Evolutionary conservation across 2,329 filamentous ascomycete species (phyloP).

Genomic region (Piedraia hortae): DNA sequence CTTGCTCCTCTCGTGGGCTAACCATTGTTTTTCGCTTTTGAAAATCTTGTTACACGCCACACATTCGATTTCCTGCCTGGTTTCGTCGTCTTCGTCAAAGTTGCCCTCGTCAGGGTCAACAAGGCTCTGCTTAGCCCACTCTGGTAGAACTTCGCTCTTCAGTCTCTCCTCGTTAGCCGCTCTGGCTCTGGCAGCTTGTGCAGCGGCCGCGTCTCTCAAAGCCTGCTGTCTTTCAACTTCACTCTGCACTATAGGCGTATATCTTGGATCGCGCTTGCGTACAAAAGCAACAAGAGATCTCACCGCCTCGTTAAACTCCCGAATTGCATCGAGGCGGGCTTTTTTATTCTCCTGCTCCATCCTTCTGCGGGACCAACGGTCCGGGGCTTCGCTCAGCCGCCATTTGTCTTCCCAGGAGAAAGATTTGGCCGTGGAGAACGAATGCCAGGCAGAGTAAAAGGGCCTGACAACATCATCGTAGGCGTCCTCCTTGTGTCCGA

Average conservation of each 20-base stretch:
- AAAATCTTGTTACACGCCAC: slow-evolving; percentile 39
- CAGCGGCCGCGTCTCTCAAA: slow-evolving; percentile 49
- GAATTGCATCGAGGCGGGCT: slow-evolving; percentile 50
- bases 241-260: slow-evolving; percentile 45
- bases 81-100: slow-evolving; percentile 22
- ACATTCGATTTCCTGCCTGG: slow-evolving; percentile 28
- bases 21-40: slow-evolving; percentile 75
- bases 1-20: slow-evolving; percentile 85
- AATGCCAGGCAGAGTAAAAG: slow-evolving; percentile 61
- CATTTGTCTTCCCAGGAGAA: slow-evolving; percentile 82
- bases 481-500: slow-evolving; percentile 46
- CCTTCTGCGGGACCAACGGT: slow-evolving; percentile 49
- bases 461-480: slow-evolving; percentile 50
- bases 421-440: slow-evolving; percentile 58
- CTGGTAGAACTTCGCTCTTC: slow-evolving; percentile 34
- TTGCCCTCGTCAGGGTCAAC: slow-evolving; percentile 23
- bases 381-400: slow-evolving; percentile 58
- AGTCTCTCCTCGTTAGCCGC: slow-evolving; percentile 56
- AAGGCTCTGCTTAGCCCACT: slow-evolving; percentile 44
- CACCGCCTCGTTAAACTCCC: slow-evolving; percentile 83
- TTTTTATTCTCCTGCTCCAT: slow-evolving; percentile 94
- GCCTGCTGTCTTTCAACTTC: slow-evolving; percentile 57
- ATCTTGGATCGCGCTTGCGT: slow-evolving; percentile 72
- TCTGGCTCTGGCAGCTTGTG: slow-evolving; percentile 59
- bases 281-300: slow-evolving; percentile 65